Evolutionary conservation across 176 grass and related monocot species (phyloP).

Genomic region (Zea luxurians): DNA sequence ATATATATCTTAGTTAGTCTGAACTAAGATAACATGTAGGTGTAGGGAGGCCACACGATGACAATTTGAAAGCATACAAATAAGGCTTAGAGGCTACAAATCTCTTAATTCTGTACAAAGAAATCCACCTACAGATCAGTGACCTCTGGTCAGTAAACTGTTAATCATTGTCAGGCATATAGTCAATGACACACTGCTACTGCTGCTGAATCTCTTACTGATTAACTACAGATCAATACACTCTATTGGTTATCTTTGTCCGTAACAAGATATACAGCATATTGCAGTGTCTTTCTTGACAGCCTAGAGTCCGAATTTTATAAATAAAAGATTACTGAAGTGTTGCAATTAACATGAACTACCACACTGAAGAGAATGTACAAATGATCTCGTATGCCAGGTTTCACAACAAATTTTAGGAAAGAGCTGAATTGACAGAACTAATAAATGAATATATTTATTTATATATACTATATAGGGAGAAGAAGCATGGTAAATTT

Average conservation of each 20-base stretch:
- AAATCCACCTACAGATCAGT: background rate
- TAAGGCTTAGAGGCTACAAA: background rate
- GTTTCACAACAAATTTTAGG: background rate
- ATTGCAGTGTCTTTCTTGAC: background rate
- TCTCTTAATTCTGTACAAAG: background rate
- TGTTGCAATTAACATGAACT: background rate
- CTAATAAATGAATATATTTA: too few relatives aligned
- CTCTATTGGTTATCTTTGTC: background rate
- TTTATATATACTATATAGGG: too few relatives aligned
- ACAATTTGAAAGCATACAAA: slow-evolving; percentile 8
- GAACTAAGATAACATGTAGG: slow-evolving; percentile 4
- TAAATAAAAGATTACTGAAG: background rate
- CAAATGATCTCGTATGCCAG: background rate
- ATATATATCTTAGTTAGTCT: slow-evolving; percentile 11
- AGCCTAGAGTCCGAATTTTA: background rate
- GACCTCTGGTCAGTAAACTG: background rate
- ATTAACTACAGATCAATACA: background rate
- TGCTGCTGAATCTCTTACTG: background rate
- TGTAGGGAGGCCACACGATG: background rate
- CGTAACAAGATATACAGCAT: background rate
- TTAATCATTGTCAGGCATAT: background rate
- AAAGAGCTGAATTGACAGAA: background rate
- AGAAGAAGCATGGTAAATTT: background rate
- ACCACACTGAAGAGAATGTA: background rate
- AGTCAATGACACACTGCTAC: background rate